Percentiles rank a stretch among this genome's conserved stretches.
phyloP scores from a whole-genome alignment of 2,329 filamentous ascomycete species.

The Alternaria alternata region DNA sequence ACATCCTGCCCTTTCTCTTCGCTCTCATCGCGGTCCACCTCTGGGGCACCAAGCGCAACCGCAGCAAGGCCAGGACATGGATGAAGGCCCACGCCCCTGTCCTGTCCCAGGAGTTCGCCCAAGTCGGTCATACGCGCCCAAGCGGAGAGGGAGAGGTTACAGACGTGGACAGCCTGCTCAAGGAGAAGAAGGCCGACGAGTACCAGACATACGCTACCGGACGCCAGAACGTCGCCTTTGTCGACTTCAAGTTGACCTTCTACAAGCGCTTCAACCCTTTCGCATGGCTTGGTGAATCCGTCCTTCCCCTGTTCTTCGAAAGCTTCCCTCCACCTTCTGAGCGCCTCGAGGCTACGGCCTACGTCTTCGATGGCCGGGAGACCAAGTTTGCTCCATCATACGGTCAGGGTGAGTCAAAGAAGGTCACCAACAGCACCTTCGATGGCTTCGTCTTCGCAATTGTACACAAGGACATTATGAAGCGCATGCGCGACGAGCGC shows the following conservation, averaged over 20 bases:
- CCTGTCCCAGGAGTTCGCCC: slow-evolving; percentile 82
- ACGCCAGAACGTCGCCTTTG: slow-evolving; percentile 88
- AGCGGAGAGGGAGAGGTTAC: slow-evolving; percentile 48
- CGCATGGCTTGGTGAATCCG: slow-evolving; percentile 69
- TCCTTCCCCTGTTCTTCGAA: slow-evolving; percentile 81
- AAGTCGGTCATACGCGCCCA: slow-evolving; percentile 74
- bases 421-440: slow-evolving; percentile 69
- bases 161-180: slow-evolving; percentile 69
- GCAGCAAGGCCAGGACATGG: slow-evolving; percentile 81
- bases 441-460: slow-evolving; percentile 95
- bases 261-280: slow-evolving; percentile 88
- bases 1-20: slow-evolving; percentile 78
- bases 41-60: slow-evolving; percentile 81
- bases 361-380: slow-evolving; percentile 94
- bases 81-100: slow-evolving; percentile 75
- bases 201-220: slow-evolving; percentile 89
- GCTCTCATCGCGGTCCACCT: slow-evolving; percentile 81
- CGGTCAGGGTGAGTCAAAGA: slow-evolving; percentile 69
- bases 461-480: slow-evolving; percentile 95
- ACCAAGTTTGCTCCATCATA: slow-evolving; percentile 73
- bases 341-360: slow-evolving; percentile 76
- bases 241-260: slow-evolving; percentile 83
- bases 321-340: slow-evolving; percentile 74
- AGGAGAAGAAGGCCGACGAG: slow-evolving; percentile 88
- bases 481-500: slow-evolving; percentile 84